Percentiles rank a stretch among this genome's conserved stretches.
These are phyloP conservation scores for Rosa lucieae DNA, from an alignment of 306 rosid genomes.

Conservation along the genomic window DNA sequence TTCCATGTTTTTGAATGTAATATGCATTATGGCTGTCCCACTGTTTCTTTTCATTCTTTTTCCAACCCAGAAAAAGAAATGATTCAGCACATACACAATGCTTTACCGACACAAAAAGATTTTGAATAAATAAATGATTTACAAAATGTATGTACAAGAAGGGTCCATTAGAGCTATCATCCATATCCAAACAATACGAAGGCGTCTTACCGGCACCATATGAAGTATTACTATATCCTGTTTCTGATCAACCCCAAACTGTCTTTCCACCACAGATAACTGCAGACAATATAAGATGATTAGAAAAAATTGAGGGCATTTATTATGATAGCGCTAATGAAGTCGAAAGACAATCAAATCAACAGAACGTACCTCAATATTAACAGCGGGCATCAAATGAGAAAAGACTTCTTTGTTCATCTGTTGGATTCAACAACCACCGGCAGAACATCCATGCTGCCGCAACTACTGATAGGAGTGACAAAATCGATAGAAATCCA, in stretches of 20 bases:
- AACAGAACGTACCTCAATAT: slow-evolving; percentile 41
- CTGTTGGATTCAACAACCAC: slow-evolving; percentile 90
- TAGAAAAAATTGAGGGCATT: not conserved
- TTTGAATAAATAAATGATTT: slow-evolving; percentile 28
- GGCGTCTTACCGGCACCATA: slow-evolving; percentile 12
- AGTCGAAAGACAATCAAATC: not conserved
- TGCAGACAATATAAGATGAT: slow-evolving; percentile 5
- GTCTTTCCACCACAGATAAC: slow-evolving; percentile 25
- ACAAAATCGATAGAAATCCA: slow-evolving; percentile 68
- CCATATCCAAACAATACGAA: slow-evolving; percentile 13
- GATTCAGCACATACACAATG: not conserved
- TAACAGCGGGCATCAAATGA: slow-evolving; percentile 58
- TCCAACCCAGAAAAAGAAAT: not conserved
- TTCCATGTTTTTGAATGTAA: not conserved
- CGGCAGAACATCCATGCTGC: slow-evolving; percentile 82
- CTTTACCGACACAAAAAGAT: not conserved
- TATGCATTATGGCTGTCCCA: not conserved
- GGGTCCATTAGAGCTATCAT: slow-evolving; percentile 9
- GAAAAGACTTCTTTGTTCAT: slow-evolving; percentile 69
- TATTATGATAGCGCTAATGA: not conserved
- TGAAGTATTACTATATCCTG: not conserved
- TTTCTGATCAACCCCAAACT: slow-evolving; percentile 10
- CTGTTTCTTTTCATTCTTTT: not conserved
- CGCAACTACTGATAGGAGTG: slow-evolving; percentile 82
- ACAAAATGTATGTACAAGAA: slow-evolving; percentile 32